These are phyloP conservation scores for Leccinum subatratum DNA, from an alignment of 1,284 basidiomycete species.

Conservation along the genomic window DNA sequence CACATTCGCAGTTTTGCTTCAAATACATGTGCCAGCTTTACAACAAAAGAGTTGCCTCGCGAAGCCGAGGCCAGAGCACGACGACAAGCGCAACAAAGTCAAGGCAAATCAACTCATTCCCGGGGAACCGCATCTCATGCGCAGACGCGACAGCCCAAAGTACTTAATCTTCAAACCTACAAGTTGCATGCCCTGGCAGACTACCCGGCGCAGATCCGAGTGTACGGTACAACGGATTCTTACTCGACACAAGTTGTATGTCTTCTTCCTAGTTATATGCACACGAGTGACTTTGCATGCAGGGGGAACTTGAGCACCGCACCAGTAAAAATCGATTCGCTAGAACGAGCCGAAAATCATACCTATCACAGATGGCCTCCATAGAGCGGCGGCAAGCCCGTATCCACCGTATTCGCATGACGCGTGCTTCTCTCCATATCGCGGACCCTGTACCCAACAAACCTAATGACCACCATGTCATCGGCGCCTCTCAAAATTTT, in stretches of 20 bases:
- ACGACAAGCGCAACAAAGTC: not conserved
- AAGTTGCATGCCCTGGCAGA: too few relatives aligned
- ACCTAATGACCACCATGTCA: constrained; percentile 14
- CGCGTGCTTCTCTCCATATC: not conserved
- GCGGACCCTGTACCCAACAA: not conserved
- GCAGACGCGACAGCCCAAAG: not conserved
- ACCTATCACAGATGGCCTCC: not conserved
- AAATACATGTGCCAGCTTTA: not conserved
- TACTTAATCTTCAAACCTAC: too few relatives aligned
- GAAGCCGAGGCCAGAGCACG: not conserved
- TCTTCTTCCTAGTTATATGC: too few relatives aligned
- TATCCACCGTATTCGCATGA: not conserved
- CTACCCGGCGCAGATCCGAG: too few relatives aligned
- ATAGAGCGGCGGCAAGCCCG: not conserved
- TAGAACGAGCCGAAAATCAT: not conserved
- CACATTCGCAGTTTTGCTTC: not conserved
- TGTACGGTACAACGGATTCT: too few relatives aligned
- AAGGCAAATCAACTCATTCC: not conserved
- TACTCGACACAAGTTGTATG: too few relatives aligned
- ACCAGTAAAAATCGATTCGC: not conserved
- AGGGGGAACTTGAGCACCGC: not conserved
- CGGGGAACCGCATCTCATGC: not conserved
- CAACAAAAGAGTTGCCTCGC: not conserved
- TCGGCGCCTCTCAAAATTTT: constrained; percentile 16
- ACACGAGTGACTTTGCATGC: too few relatives aligned